These are phyloP conservation scores for Paecilomyces sp. DNA, from an alignment of 2,329 filamentous ascomycete genomes.

Conservation along the genomic window DNA sequence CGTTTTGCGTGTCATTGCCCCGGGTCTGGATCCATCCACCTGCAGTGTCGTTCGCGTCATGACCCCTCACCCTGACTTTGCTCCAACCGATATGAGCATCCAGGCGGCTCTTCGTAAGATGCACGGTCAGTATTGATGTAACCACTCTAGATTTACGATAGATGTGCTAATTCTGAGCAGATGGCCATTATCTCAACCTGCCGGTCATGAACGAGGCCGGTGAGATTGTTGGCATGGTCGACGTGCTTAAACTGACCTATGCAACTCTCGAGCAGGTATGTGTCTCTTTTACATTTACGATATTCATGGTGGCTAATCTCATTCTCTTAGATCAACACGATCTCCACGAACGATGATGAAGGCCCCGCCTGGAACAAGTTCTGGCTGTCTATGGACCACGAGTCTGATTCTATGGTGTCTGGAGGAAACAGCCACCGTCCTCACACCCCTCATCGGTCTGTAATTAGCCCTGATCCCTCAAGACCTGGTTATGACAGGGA, in stretches of 20 bases:
- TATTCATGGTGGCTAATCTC: background rate
- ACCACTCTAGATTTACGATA: background rate
- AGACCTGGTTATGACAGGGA: constrained; percentile 59
- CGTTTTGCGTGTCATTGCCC: constrained; percentile 93
- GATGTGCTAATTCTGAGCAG: constrained; percentile 38
- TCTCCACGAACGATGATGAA: constrained; percentile 80
- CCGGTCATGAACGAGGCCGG: constrained; percentile 97
- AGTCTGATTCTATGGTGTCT: constrained; percentile 93
- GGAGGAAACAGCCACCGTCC: constrained; percentile 75
- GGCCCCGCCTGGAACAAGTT: constrained; percentile 99
- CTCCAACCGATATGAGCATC: constrained; percentile 97
- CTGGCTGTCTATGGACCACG: constrained; percentile 92
- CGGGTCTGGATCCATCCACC: constrained; percentile 83
- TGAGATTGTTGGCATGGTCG: constrained; percentile 99
- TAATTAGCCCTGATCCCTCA: constrained; percentile 72
- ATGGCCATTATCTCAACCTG: constrained; percentile 95
- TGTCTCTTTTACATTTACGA: background rate
- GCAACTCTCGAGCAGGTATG: constrained; percentile 87
- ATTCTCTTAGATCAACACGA: constrained; percentile 65
- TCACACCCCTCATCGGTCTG: constrained; percentile 61
- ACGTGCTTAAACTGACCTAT: constrained; percentile 96
- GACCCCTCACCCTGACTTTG: constrained; percentile 98
- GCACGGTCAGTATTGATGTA: constrained; percentile 65
- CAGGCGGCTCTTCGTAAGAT: constrained; percentile 97
- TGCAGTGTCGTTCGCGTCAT: constrained; percentile 98